Evolutionary conservation across 805 yeast genomes (phyloP).

Genomic region (Yarrowia deformans): DNA sequence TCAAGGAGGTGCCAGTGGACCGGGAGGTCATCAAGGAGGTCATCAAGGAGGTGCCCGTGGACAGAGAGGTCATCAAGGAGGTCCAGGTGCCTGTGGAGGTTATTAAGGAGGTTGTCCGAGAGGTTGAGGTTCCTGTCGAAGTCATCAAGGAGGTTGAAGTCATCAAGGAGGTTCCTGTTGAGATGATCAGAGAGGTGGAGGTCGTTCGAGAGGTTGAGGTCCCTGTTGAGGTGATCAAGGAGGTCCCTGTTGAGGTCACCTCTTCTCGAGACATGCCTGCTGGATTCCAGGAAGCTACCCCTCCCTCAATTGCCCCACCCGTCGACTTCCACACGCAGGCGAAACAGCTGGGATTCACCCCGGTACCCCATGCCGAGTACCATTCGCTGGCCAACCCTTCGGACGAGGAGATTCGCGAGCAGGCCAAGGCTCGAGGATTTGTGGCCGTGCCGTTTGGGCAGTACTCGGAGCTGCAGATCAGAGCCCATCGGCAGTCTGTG

Average conservation of each 20-base stretch:
- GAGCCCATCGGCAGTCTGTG: constrained; percentile 40
- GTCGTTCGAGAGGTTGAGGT: background rate
- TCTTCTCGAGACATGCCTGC: background rate
- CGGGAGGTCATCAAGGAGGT: constrained; percentile 18
- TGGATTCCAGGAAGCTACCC: background rate
- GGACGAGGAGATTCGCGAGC: constrained; percentile 30
- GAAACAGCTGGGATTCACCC: constrained; percentile 33
- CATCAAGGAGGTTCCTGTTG: constrained; percentile 27
- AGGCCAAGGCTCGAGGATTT: constrained; percentile 23
- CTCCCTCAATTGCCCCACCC: no score
- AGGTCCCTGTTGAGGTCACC: background rate
- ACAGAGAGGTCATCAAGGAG: constrained; percentile 17
- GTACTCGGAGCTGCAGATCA: constrained; percentile 41
- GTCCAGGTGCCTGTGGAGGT: constrained; percentile 25
- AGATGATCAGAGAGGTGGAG: constrained; percentile 1
- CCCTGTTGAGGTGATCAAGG: constrained; percentile 1
- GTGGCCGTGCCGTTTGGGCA: constrained; percentile 43
- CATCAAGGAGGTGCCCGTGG: constrained; percentile 34
- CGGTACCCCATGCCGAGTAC: constrained; percentile 38
- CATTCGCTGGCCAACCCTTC: constrained; percentile 32
- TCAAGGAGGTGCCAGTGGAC: constrained; percentile 4
- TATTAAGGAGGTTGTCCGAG: constrained; percentile 26
- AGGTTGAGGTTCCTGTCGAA: no score
- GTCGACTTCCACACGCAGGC: constrained; percentile 29
- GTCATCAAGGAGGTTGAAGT: no score